Evolutionary conservation across 306 rosid genomes (phyloP).

Genomic region (Vigna hirtella): DNA sequence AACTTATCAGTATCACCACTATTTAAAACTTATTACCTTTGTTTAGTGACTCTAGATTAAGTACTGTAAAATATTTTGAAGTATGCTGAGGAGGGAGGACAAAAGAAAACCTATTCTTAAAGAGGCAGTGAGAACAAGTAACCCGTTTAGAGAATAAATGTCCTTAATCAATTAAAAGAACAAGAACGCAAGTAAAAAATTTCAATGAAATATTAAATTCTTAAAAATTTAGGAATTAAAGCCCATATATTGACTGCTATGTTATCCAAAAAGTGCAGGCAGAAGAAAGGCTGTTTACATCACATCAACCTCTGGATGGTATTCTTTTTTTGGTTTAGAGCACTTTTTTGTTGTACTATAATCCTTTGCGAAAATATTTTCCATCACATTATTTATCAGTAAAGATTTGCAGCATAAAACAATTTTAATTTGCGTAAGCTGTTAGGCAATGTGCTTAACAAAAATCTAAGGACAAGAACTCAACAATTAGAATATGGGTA

Average conservation of each 20-base stretch:
- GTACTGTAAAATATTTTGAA: background rate
- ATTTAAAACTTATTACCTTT: background rate
- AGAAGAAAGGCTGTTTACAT: constrained; percentile 26
- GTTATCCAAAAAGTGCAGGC: constrained; percentile 16
- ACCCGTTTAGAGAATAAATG: background rate
- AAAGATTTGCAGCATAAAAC: constrained; percentile 19
- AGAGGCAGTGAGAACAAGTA: background rate
- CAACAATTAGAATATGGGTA: background rate
- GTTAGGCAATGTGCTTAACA: constrained; percentile 16
- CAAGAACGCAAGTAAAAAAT: constrained; percentile 26
- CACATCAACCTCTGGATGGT: constrained; percentile 25
- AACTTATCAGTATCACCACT: background rate
- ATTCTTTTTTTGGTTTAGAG: constrained; percentile 9
- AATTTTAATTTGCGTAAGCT: constrained; percentile 12
- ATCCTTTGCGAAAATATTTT: constrained; percentile 1
- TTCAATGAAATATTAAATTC: constrained; percentile 2
- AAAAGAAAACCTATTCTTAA: background rate
- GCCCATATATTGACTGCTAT: constrained; percentile 8
- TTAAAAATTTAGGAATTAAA: background rate
- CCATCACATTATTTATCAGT: constrained; percentile 9
- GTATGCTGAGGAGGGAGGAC: background rate
- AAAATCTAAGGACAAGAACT: background rate
- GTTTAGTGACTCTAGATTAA: constrained; percentile 20
- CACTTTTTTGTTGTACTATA: background rate
- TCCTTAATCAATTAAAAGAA: constrained; percentile 25